These are phyloP conservation scores for Cenchrus fungigraminus DNA, from an alignment of 176 grass and related monocot genomes.

Conservation along the genomic window DNA sequence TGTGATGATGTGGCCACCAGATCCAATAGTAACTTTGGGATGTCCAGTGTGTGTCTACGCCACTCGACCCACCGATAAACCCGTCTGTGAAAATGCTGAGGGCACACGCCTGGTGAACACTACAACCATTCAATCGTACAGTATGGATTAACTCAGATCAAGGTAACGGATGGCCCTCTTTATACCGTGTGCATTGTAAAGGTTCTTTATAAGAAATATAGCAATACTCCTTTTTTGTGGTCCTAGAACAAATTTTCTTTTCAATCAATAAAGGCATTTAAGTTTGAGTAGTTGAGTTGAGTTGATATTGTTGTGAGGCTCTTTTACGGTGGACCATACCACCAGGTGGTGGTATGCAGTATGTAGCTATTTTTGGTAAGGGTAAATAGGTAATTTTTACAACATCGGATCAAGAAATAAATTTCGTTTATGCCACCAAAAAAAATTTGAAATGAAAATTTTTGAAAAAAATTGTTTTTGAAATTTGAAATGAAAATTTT, in stretches of 20 bases:
- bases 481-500: too few relatives aligned
- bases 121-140: conserved; percentile 10
- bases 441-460: too few relatives aligned
- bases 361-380: too few relatives aligned
- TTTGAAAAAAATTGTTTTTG: too few relatives aligned
- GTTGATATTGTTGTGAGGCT: too few relatives aligned
- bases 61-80: neutral
- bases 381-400: too few relatives aligned
- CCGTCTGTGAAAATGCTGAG: neutral
- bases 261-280: neutral
- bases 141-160: neutral
- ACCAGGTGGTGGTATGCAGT: too few relatives aligned
- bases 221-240: neutral
- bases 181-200: neutral
- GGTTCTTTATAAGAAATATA: neutral
- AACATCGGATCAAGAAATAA: too few relatives aligned
- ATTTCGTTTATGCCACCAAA: too few relatives aligned
- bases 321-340: too few relatives aligned
- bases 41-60: neutral
- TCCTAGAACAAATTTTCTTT: neutral
- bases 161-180: neutral
- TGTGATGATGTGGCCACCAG: conserved; percentile 24
- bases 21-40: conserved; percentile 38
- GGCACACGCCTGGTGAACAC: neutral
- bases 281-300: neutral